Base-by-base conservation (phyloP, 306 rosid genomes). In the Malus fusca region DNA sequence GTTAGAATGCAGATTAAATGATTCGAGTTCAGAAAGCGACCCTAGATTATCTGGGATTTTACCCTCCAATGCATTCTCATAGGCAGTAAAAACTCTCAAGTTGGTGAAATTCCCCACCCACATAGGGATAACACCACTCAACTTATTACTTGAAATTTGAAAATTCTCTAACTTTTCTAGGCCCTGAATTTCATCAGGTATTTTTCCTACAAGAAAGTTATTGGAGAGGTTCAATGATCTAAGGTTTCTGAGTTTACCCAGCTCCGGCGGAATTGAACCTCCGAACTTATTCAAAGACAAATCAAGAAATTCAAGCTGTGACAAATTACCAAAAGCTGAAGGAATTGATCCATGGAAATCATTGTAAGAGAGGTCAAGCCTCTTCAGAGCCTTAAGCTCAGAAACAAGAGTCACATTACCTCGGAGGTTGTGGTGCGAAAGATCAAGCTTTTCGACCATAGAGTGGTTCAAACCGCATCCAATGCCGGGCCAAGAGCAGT, bases 1-100 rank as follows among this genome's bases (percentile, higher is more conserved):
- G 82, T 92, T 96, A 21, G 99, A 92, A 74, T 96, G 99, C 75
- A 96, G 88, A 88, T 96, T 96, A 84, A 96, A 85, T 70, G 88
- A 84, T n/a, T 76, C 83, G 70, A 96, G 99, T 71, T 82, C 90
- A 42, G 93, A 84, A 85, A 72, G 67, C 52, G 75, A 85, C 76
- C 99, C 99, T 18, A 96, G 83, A 84, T 86, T 82, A 78, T 87
- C 91, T 1, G 99, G 98, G 80, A 96, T 85, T 65, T 58, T 74
- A 75, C 98, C 98, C 44, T 69, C 96, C 78, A 96, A 85, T 12
- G 62, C 80, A 77, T 96, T 96, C 88, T 96, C 98, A 82, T 96
- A 96, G 78, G 98, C 98, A 43, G 97, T 79, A 84, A 96, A 84
- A 84, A 88, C 85, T 68, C 91, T 90, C 76, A 96, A 75, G 72